These are phyloP conservation scores for Coemansia biformis DNA, from an alignment of 192 early-diverging fungal species.

Conservation along the genomic window DNA sequence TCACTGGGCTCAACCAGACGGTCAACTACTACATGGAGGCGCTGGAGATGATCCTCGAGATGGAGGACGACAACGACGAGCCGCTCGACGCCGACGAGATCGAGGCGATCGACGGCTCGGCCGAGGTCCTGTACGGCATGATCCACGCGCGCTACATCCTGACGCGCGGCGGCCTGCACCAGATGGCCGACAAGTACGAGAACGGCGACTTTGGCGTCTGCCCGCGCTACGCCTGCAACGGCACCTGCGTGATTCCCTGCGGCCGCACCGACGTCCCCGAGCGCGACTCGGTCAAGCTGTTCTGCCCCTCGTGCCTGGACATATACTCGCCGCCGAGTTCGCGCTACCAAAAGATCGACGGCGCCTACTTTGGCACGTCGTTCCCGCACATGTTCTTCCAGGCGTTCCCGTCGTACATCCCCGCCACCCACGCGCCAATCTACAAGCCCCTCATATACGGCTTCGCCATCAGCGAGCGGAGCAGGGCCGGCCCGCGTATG, in stretches of 20 bases:
- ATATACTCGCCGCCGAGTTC: conserved; percentile 70
- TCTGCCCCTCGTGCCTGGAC: conserved; percentile 76
- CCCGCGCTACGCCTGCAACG: conserved; percentile 65
- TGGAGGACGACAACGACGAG: conserved; percentile 55
- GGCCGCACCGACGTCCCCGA: conserved; percentile 66
- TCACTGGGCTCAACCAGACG: conserved; percentile 80
- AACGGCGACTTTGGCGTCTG: conserved; percentile 73
- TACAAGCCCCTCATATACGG: conserved; percentile 90
- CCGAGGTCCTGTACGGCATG: conserved; percentile 87
- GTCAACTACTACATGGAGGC: conserved; percentile 88
- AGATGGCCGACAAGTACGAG: conserved; percentile 77
- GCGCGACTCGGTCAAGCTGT: conserved; percentile 66
- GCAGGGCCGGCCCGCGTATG: conserved; percentile 80
- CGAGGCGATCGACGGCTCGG: conserved; percentile 73
- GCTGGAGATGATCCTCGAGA: conserved; percentile 92
- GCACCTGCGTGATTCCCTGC: conserved; percentile 60
- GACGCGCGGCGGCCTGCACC: conserved; percentile 76
- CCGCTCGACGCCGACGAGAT: conserved; percentile 62
- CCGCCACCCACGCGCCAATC: conserved; percentile 51
- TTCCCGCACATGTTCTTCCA: conserved; percentile 91
- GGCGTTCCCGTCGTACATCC: conserved; percentile 74
- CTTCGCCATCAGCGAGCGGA: conserved; percentile 76
- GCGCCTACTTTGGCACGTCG: conserved; percentile 93
- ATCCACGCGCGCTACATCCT: conserved; percentile 92
- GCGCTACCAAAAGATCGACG: conserved; percentile 64